Base-by-base conservation (phyloP, 768 basidiomycete genomes). In the Russula griseocarnosa region DNA sequence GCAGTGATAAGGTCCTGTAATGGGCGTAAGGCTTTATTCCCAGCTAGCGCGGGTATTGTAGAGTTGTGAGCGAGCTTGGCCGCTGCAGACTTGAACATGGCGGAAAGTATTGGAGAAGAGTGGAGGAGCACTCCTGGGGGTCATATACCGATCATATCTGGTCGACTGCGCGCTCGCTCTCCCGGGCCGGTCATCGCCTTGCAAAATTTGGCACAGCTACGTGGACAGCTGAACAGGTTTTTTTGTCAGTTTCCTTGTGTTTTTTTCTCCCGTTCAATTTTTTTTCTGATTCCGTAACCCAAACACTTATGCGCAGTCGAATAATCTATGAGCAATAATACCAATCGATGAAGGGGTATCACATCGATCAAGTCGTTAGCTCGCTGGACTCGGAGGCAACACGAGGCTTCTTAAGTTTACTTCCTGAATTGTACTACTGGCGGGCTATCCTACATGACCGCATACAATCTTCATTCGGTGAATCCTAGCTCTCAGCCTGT, bases 11-110 rank as follows among this genome's bases (percentile, higher is more conserved):
- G 80, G 71, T 94, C 93, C 72, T 97, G 94, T 9, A 97, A 77
- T 0, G 86, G 84, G 30, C 87, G 77, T 4, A 94, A 75, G 72
- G 95, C 94, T 69, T 86, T 85, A 73, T 92, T 94, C 1, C 83
- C 82, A 20, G 79, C 77, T 11, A 92, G 74, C 0, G 84, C 79
- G 49, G 93, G 88, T 7, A 94, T 77, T 4, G 90, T 88, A 1
- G 92, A 86, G 71, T 92, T 94, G 74, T 96, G 94, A 2, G 94
- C 94, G 73, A 96, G 83, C 75, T 86, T 92, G 42, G 87, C 84
- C 69, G 88, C 87, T 36, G 87, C 87, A 18, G 79, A 80, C 76
- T 81, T 88, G 79, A 92, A 90, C 90, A 92, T 92, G 14, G 44
- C 54, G 28, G 58, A 58, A 16, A 22, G 22, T 7, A 55, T 6